phyloP scores from a whole-genome alignment of 2,329 filamentous ascomycete species.

The Teratosphaeria destructans region DNA sequence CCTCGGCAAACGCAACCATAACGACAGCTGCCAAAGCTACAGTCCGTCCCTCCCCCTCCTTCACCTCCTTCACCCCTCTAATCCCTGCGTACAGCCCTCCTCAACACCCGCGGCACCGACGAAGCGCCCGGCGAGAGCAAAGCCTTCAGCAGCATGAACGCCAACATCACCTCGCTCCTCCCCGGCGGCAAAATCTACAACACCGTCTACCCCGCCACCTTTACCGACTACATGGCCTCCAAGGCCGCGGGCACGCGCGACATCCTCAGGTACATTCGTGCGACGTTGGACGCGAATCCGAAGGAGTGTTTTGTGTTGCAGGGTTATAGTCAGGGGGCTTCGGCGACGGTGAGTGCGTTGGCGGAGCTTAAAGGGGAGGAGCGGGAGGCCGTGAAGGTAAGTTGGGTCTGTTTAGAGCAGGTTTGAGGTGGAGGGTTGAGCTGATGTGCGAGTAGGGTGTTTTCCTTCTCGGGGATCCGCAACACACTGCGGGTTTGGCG shows the following conservation, averaged over 20 bases:
- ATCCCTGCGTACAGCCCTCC: slow-evolving; percentile 7
- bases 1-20: slow-evolving; percentile 2
- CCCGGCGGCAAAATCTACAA: slow-evolving; percentile 26
- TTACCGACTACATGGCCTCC: background rate
- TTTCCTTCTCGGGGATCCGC: slow-evolving; percentile 27
- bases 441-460: slow-evolving; percentile 15
- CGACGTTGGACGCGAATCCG: slow-evolving; percentile 15
- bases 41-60: background rate
- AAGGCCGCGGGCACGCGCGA: slow-evolving; percentile 23
- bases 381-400: slow-evolving; percentile 25
- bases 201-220: slow-evolving; percentile 25
- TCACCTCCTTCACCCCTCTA: background rate
- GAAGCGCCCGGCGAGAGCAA: slow-evolving; percentile 18
- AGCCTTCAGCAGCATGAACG: slow-evolving; percentile 28
- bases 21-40: background rate
- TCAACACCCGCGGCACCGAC: slow-evolving; percentile 19
- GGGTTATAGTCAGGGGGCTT: slow-evolving; percentile 29
- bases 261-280: slow-evolving; percentile 25
- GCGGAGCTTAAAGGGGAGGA: slow-evolving; percentile 21
- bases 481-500: slow-evolving; percentile 22
- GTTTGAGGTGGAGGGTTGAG: background rate
- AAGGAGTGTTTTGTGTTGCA: slow-evolving; percentile 28
- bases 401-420: background rate
- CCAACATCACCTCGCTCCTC: slow-evolving; percentile 16
- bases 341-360: slow-evolving; percentile 27